Evolutionary conservation across 257 asterid species (phyloP), one percentile per base, ranked within the genome.

Genomic region (Lantana camara): DNA sequence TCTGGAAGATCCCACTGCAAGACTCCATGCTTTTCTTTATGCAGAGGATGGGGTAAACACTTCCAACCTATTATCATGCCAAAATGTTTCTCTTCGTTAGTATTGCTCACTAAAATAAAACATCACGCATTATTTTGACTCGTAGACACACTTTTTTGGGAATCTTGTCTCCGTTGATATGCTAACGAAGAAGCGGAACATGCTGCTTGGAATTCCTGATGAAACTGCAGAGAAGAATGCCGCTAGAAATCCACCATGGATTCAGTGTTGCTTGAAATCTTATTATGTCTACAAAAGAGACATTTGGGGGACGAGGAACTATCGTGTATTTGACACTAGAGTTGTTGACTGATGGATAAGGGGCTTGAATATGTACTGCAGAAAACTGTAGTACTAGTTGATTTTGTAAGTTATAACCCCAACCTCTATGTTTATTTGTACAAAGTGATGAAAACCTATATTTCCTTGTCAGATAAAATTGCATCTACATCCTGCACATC

Each of bases 1-100:
- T 45, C 76, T 92, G 37, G 98, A 92, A 80, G 98, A 92, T 64
- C 95, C 98, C 30, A 92, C 98, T 51, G 88, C 95, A 61, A 80
- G 97, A 82, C 71, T 87, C 67, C 93, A 85, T 61, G 95, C 98
- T 73, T 83, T 60, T 65, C 66, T 89, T 47, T 87, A 69, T 63
- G 85, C 70, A 4, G 94, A 87, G 38, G 96, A 92, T 63, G 97
- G 86, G 91, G 97, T 92, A 82, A 79, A 22, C 9, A 29, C 35
- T 61, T 54, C 14, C 19, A 5, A 13, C 11, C n/a, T n/a, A 17
- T 7, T 55, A 24, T 45, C 16, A n/a, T 68, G 16, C 24, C 40
- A 32, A 22, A 17, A 37, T 1, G 13, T 32, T 6, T 35, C 48
- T 30, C 12, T 54, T 62, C 32, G 11, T 23, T 29, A 20, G 23